Conservation (phyloP, 148 eudicot genomes). For the Arctostaphylos glauca region DNA sequence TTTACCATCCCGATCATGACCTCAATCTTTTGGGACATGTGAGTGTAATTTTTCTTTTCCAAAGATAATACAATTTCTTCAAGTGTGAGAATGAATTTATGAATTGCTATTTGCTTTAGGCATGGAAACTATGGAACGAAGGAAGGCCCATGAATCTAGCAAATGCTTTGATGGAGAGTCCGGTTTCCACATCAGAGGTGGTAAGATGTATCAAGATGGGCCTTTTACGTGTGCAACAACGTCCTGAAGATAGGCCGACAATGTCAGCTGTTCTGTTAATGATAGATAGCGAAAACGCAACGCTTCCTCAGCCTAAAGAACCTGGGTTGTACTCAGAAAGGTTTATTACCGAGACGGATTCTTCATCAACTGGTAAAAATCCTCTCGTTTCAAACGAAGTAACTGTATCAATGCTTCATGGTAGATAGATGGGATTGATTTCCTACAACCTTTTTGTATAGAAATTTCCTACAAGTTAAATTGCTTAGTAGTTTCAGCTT, state of each 20-base stretch:
- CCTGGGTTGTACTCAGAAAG: slow-evolving; percentile 8
- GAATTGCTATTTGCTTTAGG: neutral
- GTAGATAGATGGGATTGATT: neutral
- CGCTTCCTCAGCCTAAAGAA: slow-evolving; percentile 4
- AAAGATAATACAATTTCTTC: neutral
- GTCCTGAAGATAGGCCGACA: slow-evolving; percentile 8
- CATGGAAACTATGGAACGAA: slow-evolving; percentile 18
- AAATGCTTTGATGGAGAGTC: slow-evolving; percentile 9
- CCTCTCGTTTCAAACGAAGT: neutral
- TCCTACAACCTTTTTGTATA: neutral
- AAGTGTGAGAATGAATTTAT: neutral
- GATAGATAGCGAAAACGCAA: slow-evolving; percentile 1
- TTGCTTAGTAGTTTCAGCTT: neutral
- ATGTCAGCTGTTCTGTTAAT: slow-evolving; percentile 1
- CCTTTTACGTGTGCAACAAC: slow-evolving; percentile 9
- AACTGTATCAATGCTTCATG: neutral
- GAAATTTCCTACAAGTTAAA: neutral
- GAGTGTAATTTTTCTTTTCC: slow-evolving; percentile 1
- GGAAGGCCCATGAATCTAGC: slow-evolving; percentile 9
- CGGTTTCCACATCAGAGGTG: neutral
- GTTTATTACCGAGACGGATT: neutral
- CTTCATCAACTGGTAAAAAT: neutral
- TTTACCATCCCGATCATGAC: slow-evolving; percentile 3
- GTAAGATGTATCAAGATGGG: slow-evolving; percentile 10
- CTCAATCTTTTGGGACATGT: slow-evolving; percentile 20